Conservation (phyloP, 2,329 filamentous ascomycete genomes). For the Capronia epimyces region DNA sequence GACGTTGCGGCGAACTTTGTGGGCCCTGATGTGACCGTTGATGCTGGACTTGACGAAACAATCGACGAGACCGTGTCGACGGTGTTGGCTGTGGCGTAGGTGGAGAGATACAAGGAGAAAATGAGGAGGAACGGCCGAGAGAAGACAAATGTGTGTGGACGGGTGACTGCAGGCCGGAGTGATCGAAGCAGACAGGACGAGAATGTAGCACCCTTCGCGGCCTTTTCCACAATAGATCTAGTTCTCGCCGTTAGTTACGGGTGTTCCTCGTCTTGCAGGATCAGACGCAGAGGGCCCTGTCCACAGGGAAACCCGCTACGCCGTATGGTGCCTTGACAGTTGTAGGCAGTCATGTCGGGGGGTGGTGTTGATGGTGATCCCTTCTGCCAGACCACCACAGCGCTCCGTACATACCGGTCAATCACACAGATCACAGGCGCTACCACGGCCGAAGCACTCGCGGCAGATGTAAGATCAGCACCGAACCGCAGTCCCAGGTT, state of each 20-base stretch:
- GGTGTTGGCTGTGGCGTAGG: constrained; percentile 81
- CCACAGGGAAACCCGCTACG: too few species aligned
- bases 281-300: too few species aligned
- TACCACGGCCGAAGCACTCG: constrained; percentile 66
- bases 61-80: constrained; percentile 76
- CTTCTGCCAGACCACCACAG: too few species aligned
- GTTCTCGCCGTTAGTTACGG: background rate
- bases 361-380: too few species aligned
- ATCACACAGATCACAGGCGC: constrained; percentile 83
- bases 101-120: constrained; percentile 70
- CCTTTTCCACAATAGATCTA: constrained; percentile 49
- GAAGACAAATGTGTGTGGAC: constrained; percentile 41
- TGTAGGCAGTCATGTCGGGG: too few species aligned
- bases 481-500: constrained; percentile 62
- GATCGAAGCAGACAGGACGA: constrained; percentile 38
- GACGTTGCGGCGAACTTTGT: constrained; percentile 77
- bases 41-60: constrained; percentile 51
- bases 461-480: constrained; percentile 64
- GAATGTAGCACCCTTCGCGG: constrained; percentile 39
- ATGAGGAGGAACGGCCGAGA: constrained; percentile 48
- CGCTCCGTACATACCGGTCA: constrained; percentile 59
- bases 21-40: constrained; percentile 64
- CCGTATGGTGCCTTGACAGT: too few species aligned
- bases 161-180: constrained; percentile 37
- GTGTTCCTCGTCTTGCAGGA: background rate